Conservation (phyloP, 306 rosid genomes). For the Casuarina cunninghamiana region DNA sequence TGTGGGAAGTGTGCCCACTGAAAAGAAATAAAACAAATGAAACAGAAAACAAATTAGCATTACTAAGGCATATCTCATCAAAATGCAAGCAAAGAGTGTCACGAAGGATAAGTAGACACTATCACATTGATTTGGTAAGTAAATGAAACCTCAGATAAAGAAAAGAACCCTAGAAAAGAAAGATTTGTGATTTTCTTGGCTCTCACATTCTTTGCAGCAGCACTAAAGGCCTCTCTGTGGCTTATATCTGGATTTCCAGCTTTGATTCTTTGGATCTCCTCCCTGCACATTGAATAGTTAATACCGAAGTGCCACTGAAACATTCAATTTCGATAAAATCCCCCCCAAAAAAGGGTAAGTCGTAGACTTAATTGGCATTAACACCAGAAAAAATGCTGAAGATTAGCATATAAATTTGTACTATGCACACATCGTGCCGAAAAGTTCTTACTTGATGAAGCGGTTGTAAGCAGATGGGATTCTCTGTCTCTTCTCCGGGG, state of each 20-base stretch:
- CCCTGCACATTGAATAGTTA: slow-evolving; percentile 51
- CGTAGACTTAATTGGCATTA: neutral
- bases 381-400: neutral
- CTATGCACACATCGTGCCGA: neutral
- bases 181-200: slow-evolving; percentile 32
- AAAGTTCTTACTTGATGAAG: slow-evolving; percentile 88
- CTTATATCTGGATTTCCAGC: slow-evolving; percentile 97
- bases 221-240: slow-evolving; percentile 99
- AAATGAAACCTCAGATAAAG: slow-evolving; percentile 22
- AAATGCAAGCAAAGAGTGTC: neutral
- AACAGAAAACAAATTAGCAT: slow-evolving; percentile 1
- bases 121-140: neutral
- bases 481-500: slow-evolving; percentile 99
- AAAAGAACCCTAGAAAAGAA: slow-evolving; percentile 25
- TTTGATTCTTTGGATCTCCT: slow-evolving; percentile 97
- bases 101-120: slow-evolving; percentile 4
- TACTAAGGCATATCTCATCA: neutral
- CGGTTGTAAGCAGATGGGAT: slow-evolving; percentile 99
- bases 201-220: slow-evolving; percentile 97
- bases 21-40: slow-evolving; percentile 30
- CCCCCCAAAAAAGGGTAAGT: neutral
- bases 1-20: slow-evolving; percentile 99
- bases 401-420: neutral
- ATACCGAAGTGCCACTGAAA: slow-evolving; percentile 1
- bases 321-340: neutral